These are phyloP conservation scores for Vanderwaltozyma tropicalis DNA, from an alignment of 805 yeast species.

Conservation along the genomic window DNA sequence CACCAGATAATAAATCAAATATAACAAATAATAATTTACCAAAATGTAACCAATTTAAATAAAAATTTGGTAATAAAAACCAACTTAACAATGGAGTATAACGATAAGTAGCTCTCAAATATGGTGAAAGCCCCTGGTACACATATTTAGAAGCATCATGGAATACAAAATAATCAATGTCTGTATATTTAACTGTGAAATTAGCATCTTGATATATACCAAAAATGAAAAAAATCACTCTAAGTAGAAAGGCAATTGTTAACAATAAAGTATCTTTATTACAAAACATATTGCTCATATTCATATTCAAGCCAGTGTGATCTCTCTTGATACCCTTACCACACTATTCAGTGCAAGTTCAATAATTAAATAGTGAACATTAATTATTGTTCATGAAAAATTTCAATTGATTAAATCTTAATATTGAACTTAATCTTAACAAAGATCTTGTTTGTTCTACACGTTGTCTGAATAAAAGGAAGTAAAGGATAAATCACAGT, in stretches of 20 bases:
- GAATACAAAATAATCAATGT: slow-evolving; percentile 87
- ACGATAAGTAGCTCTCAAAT: slow-evolving; percentile 75
- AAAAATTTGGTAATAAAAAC: slow-evolving; percentile 60
- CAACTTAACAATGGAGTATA: slow-evolving; percentile 89
- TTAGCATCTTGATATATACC: slow-evolving; percentile 81
- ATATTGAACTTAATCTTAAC: no score
- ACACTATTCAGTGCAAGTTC: not conserved
- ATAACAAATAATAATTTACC: slow-evolving; percentile 73
- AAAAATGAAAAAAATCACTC: slow-evolving; percentile 59
- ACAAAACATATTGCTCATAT: not conserved
- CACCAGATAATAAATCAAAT: slow-evolving; percentile 77
- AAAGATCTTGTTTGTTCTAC: no score
- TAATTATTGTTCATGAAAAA: no score
- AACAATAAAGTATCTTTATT: not conserved
- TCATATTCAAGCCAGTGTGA: not conserved
- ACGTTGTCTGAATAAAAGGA: no score
- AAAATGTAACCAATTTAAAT: slow-evolving; percentile 43
- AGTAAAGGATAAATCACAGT: no score
- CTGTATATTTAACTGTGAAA: slow-evolving; percentile 80
- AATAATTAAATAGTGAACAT: no score
- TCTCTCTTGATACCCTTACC: not conserved
- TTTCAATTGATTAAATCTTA: no score
- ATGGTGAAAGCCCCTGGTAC: slow-evolving; percentile 55
- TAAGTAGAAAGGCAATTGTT: slow-evolving; percentile 24
- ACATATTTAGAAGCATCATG: slow-evolving; percentile 82